phyloP scores from a whole-genome alignment of 352 stramenopile species.

The Phytophthora pseudosyringae region DNA sequence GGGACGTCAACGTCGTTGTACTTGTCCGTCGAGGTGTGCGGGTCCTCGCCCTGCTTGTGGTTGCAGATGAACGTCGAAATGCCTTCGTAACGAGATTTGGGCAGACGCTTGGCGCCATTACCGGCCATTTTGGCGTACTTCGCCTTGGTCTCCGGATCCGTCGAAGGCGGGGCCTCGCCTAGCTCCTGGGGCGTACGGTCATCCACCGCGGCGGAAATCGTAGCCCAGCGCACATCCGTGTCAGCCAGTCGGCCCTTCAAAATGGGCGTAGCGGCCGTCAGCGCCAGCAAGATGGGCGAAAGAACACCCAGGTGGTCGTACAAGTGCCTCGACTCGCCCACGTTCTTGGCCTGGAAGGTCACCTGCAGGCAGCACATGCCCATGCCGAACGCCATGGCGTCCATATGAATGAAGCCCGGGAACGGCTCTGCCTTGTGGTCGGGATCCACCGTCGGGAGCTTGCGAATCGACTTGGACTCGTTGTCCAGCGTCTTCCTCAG shows the following conservation, averaged over 20 bases:
- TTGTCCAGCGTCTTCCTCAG: conserved; percentile 33
- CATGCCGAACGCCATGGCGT: conserved; percentile 99
- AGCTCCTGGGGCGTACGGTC: conserved; percentile 91
- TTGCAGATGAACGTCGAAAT: conserved; percentile 93
- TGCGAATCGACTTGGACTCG: conserved; percentile 52
- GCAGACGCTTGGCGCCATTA: conserved; percentile 92
- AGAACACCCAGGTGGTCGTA: conserved; percentile 99
- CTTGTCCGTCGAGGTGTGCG: conserved; percentile 76
- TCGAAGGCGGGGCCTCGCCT: conserved; percentile 46
- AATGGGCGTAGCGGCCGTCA: conserved; percentile 98
- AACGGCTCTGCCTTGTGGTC: conserved; percentile 82
- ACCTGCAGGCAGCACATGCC: conserved; percentile 99
- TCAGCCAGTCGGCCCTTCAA: conserved; percentile 94
- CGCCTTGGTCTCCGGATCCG: conserved; percentile 52
- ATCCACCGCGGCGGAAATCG: conserved; percentile 98
- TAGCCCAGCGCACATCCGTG: conserved; percentile 95
- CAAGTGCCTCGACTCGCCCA: conserved; percentile 98
- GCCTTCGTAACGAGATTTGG: conserved; percentile 95
- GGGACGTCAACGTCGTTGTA: conserved; percentile 96
- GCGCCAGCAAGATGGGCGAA: conserved; percentile 97
- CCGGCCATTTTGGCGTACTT: conserved; percentile 94
- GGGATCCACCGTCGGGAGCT: conserved; percentile 40
- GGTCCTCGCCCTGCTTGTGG: conserved; percentile 86
- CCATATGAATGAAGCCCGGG: conserved; percentile 97
- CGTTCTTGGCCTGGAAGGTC: conserved; percentile 98